Percentiles rank a stretch among this genome's conserved stretches.
Evolutionary conservation across 2,329 filamentous ascomycete genomes (phyloP).

Genomic region (Colletotrichum horii): DNA sequence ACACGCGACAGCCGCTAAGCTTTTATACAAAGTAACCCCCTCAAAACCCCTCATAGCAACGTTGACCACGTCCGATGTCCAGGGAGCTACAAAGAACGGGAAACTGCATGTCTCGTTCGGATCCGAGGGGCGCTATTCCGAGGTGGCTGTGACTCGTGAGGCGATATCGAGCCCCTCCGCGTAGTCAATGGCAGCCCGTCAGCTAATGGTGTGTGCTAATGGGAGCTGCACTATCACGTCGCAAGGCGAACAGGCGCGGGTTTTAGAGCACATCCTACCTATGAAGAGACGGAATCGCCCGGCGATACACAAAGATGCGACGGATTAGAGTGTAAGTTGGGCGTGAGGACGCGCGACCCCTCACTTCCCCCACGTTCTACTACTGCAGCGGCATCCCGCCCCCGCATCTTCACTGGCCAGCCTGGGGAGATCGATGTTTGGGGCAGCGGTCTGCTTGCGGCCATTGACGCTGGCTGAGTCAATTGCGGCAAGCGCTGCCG

Average conservation of each 20-base stretch:
- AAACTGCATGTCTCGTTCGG: neutral
- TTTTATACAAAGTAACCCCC: neutral
- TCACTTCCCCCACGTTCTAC: slow-evolving; percentile 36
- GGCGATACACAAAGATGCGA: slow-evolving; percentile 14
- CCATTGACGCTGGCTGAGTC: neutral
- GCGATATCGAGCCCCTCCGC: neutral
- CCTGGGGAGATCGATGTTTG: neutral
- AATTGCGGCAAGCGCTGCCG: neutral
- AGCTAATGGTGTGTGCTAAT: slow-evolving; percentile 15
- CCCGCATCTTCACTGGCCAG: slow-evolving; percentile 2
- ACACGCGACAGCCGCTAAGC: neutral
- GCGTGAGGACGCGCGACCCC: slow-evolving; percentile 21
- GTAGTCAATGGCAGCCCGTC: neutral
- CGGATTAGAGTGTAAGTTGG: slow-evolving; percentile 8
- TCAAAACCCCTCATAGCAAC: neutral
- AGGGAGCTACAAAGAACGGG: neutral
- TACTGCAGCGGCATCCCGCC: slow-evolving; percentile 27
- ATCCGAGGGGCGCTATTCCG: neutral
- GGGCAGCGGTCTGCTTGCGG: neutral
- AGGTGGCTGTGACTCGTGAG: neutral
- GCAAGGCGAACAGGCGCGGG: neutral
- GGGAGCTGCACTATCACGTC: neutral
- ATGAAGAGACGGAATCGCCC: neutral
- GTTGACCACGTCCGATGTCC: neutral
- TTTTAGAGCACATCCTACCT: neutral